phyloP scores from a whole-genome alignment of 2,329 filamentous ascomycete genomes.

The Fusarium graminum region DNA sequence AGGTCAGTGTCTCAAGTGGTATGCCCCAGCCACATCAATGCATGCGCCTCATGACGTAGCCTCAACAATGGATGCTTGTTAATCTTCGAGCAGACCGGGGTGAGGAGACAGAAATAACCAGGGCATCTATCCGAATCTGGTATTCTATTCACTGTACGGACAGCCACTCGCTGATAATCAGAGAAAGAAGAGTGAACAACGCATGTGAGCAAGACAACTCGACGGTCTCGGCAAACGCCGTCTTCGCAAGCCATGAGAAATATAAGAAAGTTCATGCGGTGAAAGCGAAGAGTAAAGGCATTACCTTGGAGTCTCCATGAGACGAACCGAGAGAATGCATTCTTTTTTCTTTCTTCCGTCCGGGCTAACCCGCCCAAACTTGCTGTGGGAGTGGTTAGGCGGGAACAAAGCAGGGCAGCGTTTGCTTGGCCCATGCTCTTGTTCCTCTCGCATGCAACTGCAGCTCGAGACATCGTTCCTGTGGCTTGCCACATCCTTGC shows the following conservation, averaged over 20 bases:
- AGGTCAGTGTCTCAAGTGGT: conserved; percentile 26
- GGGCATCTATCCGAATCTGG: not conserved
- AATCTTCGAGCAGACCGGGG: conserved; percentile 5
- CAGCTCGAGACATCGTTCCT: conserved; percentile 27
- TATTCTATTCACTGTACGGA: not conserved
- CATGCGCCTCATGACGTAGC: conserved; percentile 43
- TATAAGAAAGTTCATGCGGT: too few relatives aligned
- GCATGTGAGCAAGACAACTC: not conserved
- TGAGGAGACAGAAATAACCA: not conserved
- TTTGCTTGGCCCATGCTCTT: conserved; percentile 37
- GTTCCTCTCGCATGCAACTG: conserved; percentile 8
- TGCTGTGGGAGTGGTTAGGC: conserved; percentile 32
- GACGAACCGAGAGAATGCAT: not conserved
- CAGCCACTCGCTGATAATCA: not conserved
- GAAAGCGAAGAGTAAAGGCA: too few relatives aligned
- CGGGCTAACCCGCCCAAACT: conserved; percentile 19
- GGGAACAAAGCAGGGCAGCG: conserved; percentile 39
- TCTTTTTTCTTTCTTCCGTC: not conserved
- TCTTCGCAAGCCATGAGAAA: too few relatives aligned
- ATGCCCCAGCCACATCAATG: conserved; percentile 25
- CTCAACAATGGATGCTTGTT: conserved; percentile 1
- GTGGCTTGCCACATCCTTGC: conserved; percentile 39
- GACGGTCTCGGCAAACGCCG: not conserved
- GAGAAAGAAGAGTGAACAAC: not conserved
- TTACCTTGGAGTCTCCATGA: too few relatives aligned